Percentiles rank a stretch among this genome's conserved stretches.
phyloP scores from a whole-genome alignment of 495 filamentous ascomycete genomes.

The Aspergillus ellipticus region DNA sequence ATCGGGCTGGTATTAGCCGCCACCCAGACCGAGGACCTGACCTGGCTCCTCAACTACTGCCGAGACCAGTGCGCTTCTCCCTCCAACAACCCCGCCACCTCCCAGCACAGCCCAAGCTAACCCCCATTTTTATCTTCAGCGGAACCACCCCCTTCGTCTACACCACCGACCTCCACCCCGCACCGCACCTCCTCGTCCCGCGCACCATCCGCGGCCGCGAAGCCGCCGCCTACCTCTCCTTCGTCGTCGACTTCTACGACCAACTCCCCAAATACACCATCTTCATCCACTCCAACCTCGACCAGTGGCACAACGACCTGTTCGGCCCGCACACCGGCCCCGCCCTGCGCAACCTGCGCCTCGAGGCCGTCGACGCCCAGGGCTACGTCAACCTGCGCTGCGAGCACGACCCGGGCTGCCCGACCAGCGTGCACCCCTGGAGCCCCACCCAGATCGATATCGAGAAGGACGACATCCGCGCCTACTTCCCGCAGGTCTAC shows the following conservation, averaged over 20 bases:
- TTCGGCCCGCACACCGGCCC: constrained; percentile 31
- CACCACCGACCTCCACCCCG: constrained; percentile 28
- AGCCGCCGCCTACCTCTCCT: constrained; percentile 39
- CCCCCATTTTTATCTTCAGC: constrained; percentile 9
- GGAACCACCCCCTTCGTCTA: constrained; percentile 36
- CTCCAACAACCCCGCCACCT: background rate
- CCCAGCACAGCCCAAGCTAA: background rate
- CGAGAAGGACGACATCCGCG: constrained; percentile 33
- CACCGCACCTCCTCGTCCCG: constrained; percentile 28
- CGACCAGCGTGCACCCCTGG: constrained; percentile 28
- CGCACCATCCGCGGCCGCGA: constrained; percentile 37
- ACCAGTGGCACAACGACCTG: constrained; percentile 46
- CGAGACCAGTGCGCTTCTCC: constrained; percentile 23
- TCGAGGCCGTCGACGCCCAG: constrained; percentile 33
- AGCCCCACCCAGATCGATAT: constrained; percentile 31
- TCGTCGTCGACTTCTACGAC: constrained; percentile 37
- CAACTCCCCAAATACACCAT: constrained; percentile 33
- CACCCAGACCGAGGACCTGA: constrained; percentile 23
- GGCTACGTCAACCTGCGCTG: constrained; percentile 45
- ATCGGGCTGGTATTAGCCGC: constrained; percentile 24
- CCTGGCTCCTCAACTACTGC: constrained; percentile 26
- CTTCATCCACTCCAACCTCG: constrained; percentile 38
- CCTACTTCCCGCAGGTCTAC: constrained; percentile 33
- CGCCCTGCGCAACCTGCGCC: constrained; percentile 28
- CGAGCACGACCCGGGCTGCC: constrained; percentile 35